These are phyloP conservation scores for Cadophora sp. DNA, from an alignment of 2,329 filamentous ascomycete genomes.

Conservation along the genomic window DNA sequence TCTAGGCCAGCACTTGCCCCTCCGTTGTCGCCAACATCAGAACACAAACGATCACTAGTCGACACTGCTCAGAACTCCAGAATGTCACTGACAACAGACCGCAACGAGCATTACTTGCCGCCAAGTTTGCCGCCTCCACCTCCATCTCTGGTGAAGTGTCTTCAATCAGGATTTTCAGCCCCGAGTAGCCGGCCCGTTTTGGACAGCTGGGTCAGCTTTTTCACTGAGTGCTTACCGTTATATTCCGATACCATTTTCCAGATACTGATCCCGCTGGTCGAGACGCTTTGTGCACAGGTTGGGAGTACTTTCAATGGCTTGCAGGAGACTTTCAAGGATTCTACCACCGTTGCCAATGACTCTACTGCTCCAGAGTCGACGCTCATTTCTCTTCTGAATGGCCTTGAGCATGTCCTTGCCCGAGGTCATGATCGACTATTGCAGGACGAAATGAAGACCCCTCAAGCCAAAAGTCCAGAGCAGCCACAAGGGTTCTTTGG, in stretches of 20 bases:
- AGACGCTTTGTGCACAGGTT: slow-evolving; percentile 85
- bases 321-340: slow-evolving; percentile 65
- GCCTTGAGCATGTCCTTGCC: slow-evolving; percentile 88
- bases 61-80: slow-evolving; percentile 49
- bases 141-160: slow-evolving; percentile 77
- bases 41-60: slow-evolving; percentile 39
- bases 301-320: slow-evolving; percentile 74
- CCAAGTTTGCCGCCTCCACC: slow-evolving; percentile 63
- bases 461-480: slow-evolving; percentile 78
- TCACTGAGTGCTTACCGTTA: slow-evolving; percentile 82
- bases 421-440: slow-evolving; percentile 84
- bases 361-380: slow-evolving; percentile 70
- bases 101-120: slow-evolving; percentile 48
- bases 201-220: slow-evolving; percentile 89
- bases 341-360: slow-evolving; percentile 40
- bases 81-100: slow-evolving; percentile 52
- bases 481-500: slow-evolving; percentile 89
- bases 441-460: slow-evolving; percentile 73
- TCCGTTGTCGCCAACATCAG: slow-evolving; percentile 39
- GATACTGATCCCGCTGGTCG: slow-evolving; percentile 87
- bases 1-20: slow-evolving; percentile 29
- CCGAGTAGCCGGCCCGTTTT: slow-evolving; percentile 76
- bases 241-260: slow-evolving; percentile 89
- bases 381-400: slow-evolving; percentile 86
- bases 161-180: slow-evolving; percentile 82